Evolutionary conservation across 306 rosid genomes (phyloP).

Genomic region (Cucurbita argyrosperma): DNA sequence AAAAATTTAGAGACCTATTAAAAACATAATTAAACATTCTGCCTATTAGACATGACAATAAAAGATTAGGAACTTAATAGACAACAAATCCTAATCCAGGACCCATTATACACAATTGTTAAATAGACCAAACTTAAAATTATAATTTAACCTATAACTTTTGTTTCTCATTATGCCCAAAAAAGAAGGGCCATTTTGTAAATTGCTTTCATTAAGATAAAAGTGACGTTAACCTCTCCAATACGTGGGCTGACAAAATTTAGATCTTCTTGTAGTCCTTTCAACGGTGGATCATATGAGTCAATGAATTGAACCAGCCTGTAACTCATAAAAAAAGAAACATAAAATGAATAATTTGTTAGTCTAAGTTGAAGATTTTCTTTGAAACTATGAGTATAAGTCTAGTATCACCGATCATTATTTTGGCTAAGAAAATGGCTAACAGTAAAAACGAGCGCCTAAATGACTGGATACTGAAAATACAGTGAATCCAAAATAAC

Average conservation of each 20-base stretch:
- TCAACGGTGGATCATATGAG: slow-evolving; percentile 85
- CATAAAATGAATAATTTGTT: neutral
- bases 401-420: neutral
- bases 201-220: neutral
- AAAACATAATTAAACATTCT: neutral
- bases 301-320: slow-evolving; percentile 91
- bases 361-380: neutral
- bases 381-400: neutral
- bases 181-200: neutral
- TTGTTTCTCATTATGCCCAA: neutral
- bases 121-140: neutral
- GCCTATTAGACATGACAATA: neutral
- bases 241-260: slow-evolving; percentile 98
- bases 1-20: neutral
- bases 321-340: slow-evolving; percentile 15
- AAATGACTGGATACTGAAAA: neutral
- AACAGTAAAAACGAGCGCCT: neutral
- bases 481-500: neutral
- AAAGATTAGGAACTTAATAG: neutral
- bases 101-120: neutral
- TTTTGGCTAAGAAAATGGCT: neutral
- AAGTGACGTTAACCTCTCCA: slow-evolving; percentile 77
- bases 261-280: slow-evolving; percentile 92
- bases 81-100: neutral
- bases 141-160: neutral